Base-by-base conservation (phyloP, 1,284 basidiomycete genomes). In the Exobasidium rhododendri region DNA sequence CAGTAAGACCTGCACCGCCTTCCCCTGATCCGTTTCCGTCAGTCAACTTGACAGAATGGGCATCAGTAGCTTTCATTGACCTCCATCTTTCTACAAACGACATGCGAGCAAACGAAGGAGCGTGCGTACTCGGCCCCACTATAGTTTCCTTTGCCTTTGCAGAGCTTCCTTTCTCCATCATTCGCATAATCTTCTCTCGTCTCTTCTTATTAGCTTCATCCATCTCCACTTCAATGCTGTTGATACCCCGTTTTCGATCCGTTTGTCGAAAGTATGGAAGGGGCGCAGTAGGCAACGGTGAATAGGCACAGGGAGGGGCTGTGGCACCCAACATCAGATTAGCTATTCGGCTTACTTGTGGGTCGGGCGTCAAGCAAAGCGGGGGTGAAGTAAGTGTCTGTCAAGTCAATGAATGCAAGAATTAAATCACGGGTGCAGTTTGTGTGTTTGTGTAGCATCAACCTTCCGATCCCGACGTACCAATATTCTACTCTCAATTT, bases 311-410 rank as follows among this genome's bases (percentile, higher is more conserved):
- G 0, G 73, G 69, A 1, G 67, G 63, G 13, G 76, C 72, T 0
- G 77, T 76, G 29, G 73, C 66, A 61, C 66, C 67, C 26, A 74
- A 65, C 72, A 77, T 77, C 1, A 74, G 54, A 32, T 79, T 79
- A 10, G 77, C 73, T 29, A 79, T 79, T 10, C 73, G 62, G 14
- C 68, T 70, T 0, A 68, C 75, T 35, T 75, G 74, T 22, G 71
- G 67, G 32, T 79, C 76, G 0, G 76, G 71, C 4, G 68, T 65
- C 13, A 79, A 69, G 51, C 77, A 79, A 7, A 79, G 67, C 3
- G 75, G 75, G 0, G 77, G 74, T 2, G 74, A 67, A 0, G 77
- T 79, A 1, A 77, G 51, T n/a, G 63, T 64, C 52, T 40, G 17
- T 40, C n/a, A n/a, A n/a, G n/a, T 64, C 47, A n/a, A 44, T 14